Evolutionary conservation across 176 grass and related monocot genomes (phyloP), one percentile per base, ranked within the genome.

Genomic region (Musa troglodytarum): DNA sequence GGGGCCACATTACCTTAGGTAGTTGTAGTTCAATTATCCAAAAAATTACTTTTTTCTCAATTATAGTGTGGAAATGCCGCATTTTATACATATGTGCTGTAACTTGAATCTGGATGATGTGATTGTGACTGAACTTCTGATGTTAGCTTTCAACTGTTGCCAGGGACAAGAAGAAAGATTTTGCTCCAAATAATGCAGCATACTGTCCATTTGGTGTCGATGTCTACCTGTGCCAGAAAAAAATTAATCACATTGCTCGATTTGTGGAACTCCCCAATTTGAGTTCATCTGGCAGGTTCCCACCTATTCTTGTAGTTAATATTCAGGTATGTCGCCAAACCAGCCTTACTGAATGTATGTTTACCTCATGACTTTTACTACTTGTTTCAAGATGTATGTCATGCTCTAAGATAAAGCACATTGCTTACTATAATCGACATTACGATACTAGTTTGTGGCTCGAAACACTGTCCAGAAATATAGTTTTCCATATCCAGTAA

Each of bases 81-180:
- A 5, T 66, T 64, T 56, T 43, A 59, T 80, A 52, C 15, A 63
- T 85, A 52, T 25, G 28, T 72, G 22, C 65, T 75, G 54, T 75
- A 81, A 29, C 22, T 28, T 56, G 3, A 49, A 52, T 43, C 34
- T 43, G 34, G 22, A 57, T 83, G 53, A 14, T 75, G 64, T 65
- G 76, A 43, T 43, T 53, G 68, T 66, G 73, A 72, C 10, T 16
- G 34, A 72, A 56, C 53, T 78, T 81, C 61, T 83, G 70, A 61
- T 11, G 25, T 64, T 83, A 19, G 34, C 49, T 63, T 81, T 34
- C 4, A 21, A 69, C 73, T 66, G 78, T 24, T 54, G 17, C 55
- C 74, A 99, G 96, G 86, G 96, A 99, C 86, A 99, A 99, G 58
- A 99, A 95, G 88, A 99, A 99, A 88, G 96, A 89, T 57, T 79